These are phyloP conservation scores for Scenedesmus sp. DNA, from an alignment of 163 green algal genomes.

Conservation along the genomic window DNA sequence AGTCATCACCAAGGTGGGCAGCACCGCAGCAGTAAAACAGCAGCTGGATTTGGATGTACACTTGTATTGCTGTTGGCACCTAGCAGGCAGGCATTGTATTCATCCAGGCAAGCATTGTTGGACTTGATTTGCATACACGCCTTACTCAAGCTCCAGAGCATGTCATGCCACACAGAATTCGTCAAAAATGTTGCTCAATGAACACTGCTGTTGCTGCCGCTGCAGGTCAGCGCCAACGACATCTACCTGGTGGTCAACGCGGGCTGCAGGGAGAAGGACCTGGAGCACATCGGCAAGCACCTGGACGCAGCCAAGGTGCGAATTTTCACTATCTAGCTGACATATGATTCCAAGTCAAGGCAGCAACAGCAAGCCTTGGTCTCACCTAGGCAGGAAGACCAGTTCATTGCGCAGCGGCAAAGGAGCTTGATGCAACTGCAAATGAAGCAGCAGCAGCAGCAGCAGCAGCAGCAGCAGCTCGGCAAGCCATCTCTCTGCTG, in stretches of 20 bases:
- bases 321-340: background rate
- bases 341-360: too few species aligned
- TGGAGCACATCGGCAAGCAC: conserved; percentile 92
- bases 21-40: background rate
- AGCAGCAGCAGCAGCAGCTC: background rate
- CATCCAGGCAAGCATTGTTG: too few species aligned
- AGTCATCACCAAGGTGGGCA: conserved; percentile 93
- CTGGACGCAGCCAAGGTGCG: conserved; percentile 68
- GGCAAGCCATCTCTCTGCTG: background rate
- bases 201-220: background rate
- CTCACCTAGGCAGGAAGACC: background rate
- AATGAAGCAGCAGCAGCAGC: background rate
- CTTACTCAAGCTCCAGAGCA: too few species aligned
- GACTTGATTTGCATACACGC: too few species aligned
- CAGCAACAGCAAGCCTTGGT: background rate
- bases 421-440: background rate
- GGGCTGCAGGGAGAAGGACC: conserved; percentile 98
- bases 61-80: too few species aligned
- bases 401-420: background rate
- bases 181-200: background rate
- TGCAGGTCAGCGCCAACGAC: conserved; percentile 79
- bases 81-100: too few species aligned
- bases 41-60: too few species aligned
- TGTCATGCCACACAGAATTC: too few species aligned
- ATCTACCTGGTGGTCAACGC: conserved; percentile 99